Base-by-base conservation (phyloP, 2,329 filamentous ascomycete species). In the Trichoderma polysporum region DNA sequence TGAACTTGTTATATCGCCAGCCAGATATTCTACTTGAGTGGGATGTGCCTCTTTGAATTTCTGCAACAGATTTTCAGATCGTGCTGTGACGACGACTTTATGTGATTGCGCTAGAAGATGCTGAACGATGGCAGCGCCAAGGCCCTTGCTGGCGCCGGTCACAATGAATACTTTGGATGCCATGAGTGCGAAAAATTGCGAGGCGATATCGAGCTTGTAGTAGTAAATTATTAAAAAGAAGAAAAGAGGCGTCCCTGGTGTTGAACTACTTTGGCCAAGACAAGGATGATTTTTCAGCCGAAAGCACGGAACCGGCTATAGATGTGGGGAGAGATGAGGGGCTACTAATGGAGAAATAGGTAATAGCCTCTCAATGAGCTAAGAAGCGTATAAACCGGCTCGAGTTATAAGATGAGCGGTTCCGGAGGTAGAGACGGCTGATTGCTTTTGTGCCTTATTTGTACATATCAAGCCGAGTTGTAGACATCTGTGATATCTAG, bases 131-230 rank as follows among this genome's bases (percentile, higher is more conserved):
- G 85, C 85, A 12, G 87, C 80, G 56, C 88, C 88, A 61, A 90
- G 85, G 29, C 88, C 88, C 66, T 86, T 85, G 76, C 86, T 89
- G 19, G 87, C 87, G 33, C 88, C 88, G 2, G 87, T 90, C 37
- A 94, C 81, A 68, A 93, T 88, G 74, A 93, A 86, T 25, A 87
- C 88, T 75, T 92, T 91, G 8, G 84, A 77, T n/a, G 80, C 61
- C 79, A 85, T 83, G 65, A 69, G 76, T 50, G 60, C 50, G 50
- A 12, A 52, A 29, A 59, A 59, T 29, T 22, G 54, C 9, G 17
- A 31, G 59, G 35, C 27, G 49, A 15, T 12, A 33, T 41, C 22
- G 25, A 31, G 15, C 5, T n/a, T 45, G 41, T 19, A 45, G 41
- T 45, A 45, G 50, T 45, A 35, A 56, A 27, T 64, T n/a, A 39